These are phyloP conservation scores for Amanita subjunquillea DNA, from an alignment of 768 basidiomycete genomes.

Conservation along the genomic window DNA sequence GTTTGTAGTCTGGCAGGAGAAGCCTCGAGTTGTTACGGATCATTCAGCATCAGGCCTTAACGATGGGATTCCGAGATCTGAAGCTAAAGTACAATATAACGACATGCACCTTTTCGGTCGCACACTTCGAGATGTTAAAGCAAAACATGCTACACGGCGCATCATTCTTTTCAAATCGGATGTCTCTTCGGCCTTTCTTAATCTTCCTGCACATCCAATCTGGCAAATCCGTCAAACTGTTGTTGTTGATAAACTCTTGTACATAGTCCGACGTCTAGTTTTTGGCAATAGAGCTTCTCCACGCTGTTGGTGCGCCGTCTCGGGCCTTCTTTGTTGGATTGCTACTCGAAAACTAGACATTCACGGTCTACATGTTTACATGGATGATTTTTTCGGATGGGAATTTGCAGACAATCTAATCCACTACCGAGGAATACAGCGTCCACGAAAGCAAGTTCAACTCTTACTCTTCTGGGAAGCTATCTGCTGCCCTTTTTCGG, in stretches of 20 bases:
- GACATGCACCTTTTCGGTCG: no score
- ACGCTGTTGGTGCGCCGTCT: slow-evolving; percentile 16
- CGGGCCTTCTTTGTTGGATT: slow-evolving; percentile 20
- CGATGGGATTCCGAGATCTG: no score
- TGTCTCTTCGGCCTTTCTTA: slow-evolving; percentile 20
- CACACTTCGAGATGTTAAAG: no score
- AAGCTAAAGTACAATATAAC: no score
- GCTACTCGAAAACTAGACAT: slow-evolving; percentile 11
- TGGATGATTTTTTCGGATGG: slow-evolving; percentile 19
- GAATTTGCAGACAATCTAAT: slow-evolving; percentile 11
- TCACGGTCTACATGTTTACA: slow-evolving; percentile 15
- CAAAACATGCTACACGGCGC: no score
- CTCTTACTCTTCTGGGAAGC: no score
- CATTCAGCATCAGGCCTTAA: no score
- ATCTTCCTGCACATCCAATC: slow-evolving; percentile 19
- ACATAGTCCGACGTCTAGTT: slow-evolving; percentile 18
- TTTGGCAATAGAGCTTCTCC: slow-evolving; percentile 18
- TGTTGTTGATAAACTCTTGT: slow-evolving; percentile 12
- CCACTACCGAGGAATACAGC: no score
- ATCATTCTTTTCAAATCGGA: slow-evolving; percentile 18
- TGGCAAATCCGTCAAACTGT: slow-evolving; percentile 27
- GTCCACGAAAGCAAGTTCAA: no score
- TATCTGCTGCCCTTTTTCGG: no score
- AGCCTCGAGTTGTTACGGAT: slow-evolving; percentile 16
- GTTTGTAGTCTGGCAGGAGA: slow-evolving; percentile 17